Conservation (phyloP, 768 basidiomycete genomes). For the Sporobolomyces pararoseus region DNA sequence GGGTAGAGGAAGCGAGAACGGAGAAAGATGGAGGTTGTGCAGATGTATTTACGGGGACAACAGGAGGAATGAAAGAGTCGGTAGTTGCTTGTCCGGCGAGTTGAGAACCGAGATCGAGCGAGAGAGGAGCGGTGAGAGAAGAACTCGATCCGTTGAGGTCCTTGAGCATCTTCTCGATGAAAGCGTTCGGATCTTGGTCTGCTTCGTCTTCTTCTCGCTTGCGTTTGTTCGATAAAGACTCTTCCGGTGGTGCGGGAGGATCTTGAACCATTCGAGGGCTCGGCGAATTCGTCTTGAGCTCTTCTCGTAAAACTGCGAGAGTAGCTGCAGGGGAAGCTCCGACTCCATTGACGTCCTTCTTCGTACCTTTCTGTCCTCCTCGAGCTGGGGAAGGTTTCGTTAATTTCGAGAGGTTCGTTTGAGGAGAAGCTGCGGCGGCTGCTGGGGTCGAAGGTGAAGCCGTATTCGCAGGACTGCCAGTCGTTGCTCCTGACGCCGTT, state of each 20-base stretch:
- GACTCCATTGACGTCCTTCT: constrained; percentile 18
- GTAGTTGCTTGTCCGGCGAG: constrained; percentile 60
- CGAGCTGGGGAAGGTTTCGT: not conserved
- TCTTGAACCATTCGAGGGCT: constrained; percentile 4
- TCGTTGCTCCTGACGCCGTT: constrained; percentile 13
- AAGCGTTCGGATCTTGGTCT: constrained; percentile 37
- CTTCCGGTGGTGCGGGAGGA: constrained; percentile 6
- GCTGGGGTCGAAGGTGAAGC: constrained; percentile 18
- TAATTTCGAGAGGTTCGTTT: constrained; percentile 4
- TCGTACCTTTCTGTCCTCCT: not conserved
- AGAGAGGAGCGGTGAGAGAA: constrained; percentile 10
- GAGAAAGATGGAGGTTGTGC: constrained; percentile 11
- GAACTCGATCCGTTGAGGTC: constrained; percentile 5
- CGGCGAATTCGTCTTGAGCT: constrained; percentile 22
- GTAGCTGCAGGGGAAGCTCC: constrained; percentile 13
- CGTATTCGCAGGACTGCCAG: constrained; percentile 16
- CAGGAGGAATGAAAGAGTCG: constrained; percentile 46
- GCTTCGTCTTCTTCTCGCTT: constrained; percentile 44
- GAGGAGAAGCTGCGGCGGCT: constrained; percentile 23
- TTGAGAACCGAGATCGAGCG: constrained; percentile 23
- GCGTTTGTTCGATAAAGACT: constrained; percentile 35
- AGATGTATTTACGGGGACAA: not conserved
- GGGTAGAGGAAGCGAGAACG: constrained; percentile 3
- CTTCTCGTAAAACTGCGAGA: constrained; percentile 1
- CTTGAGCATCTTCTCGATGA: constrained; percentile 35